These are phyloP conservation scores for Wickerhamomyces chaumierensis DNA, from an alignment of 805 yeast species.

Conservation along the genomic window DNA sequence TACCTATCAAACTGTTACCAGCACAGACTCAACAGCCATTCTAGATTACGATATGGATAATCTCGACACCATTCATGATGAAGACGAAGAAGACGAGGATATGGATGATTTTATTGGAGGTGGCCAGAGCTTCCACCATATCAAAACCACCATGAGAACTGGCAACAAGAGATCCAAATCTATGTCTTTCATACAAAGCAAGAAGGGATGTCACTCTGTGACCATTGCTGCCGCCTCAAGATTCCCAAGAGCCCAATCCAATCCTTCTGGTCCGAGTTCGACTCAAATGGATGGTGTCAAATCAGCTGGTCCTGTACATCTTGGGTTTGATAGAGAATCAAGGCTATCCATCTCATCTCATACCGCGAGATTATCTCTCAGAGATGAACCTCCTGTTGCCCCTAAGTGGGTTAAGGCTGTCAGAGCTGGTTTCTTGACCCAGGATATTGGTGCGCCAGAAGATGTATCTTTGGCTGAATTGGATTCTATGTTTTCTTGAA, in stretches of 20 bases:
- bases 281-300: conserved; percentile 43
- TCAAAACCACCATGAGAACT: conserved; percentile 28
- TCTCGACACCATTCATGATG: conserved; percentile 22
- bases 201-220: conserved; percentile 28
- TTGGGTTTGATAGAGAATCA: conserved; percentile 12
- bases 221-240: conserved; percentile 81
- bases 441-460: conserved; percentile 73
- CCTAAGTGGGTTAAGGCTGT: conserved; percentile 65
- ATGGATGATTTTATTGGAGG: conserved; percentile 23
- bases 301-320: conserved; percentile 25
- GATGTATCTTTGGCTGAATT: conserved; percentile 63
- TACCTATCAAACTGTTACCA: no score
- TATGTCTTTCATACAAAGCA: conserved; percentile 41
- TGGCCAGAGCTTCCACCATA: conserved; percentile 27
- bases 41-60: conserved; percentile 39
- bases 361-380: conserved; percentile 10
- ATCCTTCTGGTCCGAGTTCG: conserved; percentile 57
- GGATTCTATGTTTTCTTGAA: conserved; percentile 32
- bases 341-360: conserved; percentile 1
- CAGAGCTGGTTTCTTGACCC: conserved; percentile 65
- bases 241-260: conserved; percentile 48
- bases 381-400: conserved; percentile 25
- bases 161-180: conserved; percentile 53
- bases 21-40: conserved; percentile 12
- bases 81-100: conserved; percentile 28